Percentiles rank a stretch among this genome's conserved stretches.
These are phyloP conservation scores for Solanum etuberosum DNA, from an alignment of 257 asterid genomes.

Conservation along the genomic window DNA sequence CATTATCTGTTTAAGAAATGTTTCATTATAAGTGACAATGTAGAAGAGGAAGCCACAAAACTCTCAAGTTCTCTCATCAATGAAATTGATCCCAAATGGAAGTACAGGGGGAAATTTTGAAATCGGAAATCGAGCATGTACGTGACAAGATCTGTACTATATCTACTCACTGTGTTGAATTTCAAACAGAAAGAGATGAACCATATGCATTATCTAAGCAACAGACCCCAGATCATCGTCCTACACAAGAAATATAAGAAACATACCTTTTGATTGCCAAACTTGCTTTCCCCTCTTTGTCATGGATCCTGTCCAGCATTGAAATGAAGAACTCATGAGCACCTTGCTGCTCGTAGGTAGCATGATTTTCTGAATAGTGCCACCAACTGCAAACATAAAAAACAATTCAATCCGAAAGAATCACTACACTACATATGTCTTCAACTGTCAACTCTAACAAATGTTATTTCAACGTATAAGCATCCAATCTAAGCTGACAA, in stretches of 20 bases:
- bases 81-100: neutral
- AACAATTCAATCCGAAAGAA: neutral
- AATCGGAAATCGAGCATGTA: neutral
- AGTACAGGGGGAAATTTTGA: neutral
- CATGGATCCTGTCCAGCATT: slow-evolving; percentile 79
- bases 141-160: neutral
- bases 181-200: neutral
- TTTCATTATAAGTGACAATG: neutral
- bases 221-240: neutral
- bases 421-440: neutral
- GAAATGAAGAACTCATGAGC: slow-evolving; percentile 94
- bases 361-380: slow-evolving; percentile 90
- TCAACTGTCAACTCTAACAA: neutral
- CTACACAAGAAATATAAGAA: neutral
- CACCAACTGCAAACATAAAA: slow-evolving; percentile 57
- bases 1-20: slow-evolving; percentile 44
- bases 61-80: neutral
- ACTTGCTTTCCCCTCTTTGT: slow-evolving; percentile 58
- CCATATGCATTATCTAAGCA: neutral
- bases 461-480: neutral
- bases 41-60: neutral
- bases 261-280: slow-evolving; percentile 33
- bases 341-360: slow-evolving; percentile 88
- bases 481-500: neutral
- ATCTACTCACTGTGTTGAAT: neutral